Evolutionary conservation across 2,329 filamentous ascomycete species (phyloP).

Genomic region (Fusarium robinianum): DNA sequence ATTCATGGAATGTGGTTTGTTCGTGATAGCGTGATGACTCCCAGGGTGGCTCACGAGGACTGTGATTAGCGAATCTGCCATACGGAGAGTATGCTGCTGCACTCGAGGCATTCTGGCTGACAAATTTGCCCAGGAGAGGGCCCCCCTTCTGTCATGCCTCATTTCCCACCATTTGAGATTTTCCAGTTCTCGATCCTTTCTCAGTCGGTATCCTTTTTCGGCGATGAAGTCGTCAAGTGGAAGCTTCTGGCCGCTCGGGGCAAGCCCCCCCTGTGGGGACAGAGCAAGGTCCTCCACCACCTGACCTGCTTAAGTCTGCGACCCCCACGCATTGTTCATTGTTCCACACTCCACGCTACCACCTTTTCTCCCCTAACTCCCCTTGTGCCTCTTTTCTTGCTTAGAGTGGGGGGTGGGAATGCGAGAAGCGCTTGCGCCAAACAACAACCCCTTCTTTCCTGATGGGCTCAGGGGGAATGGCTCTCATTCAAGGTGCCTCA

Average conservation of each 20-base stretch:
- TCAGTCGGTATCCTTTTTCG: background rate
- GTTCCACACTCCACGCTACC: conserved; percentile 27
- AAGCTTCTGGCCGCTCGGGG: conserved; percentile 15
- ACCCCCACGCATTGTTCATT: conserved; percentile 25
- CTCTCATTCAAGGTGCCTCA: too few relatives aligned
- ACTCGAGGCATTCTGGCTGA: too few relatives aligned
- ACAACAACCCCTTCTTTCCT: background rate
- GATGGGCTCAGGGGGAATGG: background rate
- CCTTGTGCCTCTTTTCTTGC: conserved; percentile 16
- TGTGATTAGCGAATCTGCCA: too few relatives aligned
- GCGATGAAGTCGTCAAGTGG: conserved; percentile 8
- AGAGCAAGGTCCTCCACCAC: conserved; percentile 17
- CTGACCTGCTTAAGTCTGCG: conserved; percentile 17
- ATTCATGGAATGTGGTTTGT: too few relatives aligned
- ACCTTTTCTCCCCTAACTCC: conserved; percentile 12
- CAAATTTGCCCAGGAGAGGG: too few relatives aligned
- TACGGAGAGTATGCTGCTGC: too few relatives aligned
- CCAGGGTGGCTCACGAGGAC: too few relatives aligned
- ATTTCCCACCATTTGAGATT: too few relatives aligned
- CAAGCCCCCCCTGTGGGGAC: conserved; percentile 16
- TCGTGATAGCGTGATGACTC: too few relatives aligned
- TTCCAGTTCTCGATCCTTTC: too few relatives aligned
- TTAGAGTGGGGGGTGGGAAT: background rate
- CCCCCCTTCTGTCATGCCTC: too few relatives aligned
- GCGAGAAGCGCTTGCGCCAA: background rate